Conservation (phyloP, 768 basidiomycete species). For the Coprinellus micaceus region DNA sequence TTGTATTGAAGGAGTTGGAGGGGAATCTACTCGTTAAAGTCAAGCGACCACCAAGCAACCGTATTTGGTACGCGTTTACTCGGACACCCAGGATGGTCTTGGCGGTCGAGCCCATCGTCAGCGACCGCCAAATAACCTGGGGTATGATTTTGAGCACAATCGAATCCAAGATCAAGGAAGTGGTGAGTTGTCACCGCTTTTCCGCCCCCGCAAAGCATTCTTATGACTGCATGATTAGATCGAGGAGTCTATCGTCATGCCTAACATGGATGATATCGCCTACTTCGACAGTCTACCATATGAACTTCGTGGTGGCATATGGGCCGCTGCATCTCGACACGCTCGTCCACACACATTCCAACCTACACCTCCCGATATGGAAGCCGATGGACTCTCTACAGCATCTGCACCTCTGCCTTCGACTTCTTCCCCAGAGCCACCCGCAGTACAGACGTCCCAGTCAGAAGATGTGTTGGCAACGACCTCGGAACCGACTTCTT, state of each 20-base stretch:
- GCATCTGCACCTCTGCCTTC: conserved; percentile 31
- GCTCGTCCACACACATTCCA: conserved; percentile 22
- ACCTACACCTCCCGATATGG: conserved; percentile 11
- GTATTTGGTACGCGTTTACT: conserved; percentile 96
- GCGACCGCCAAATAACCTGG: conserved; percentile 92
- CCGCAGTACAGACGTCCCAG: conserved; percentile 5
- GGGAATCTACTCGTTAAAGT: conserved; percentile 87
- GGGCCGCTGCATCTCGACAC: conserved; percentile 65
- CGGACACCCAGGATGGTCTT: conserved; percentile 83
- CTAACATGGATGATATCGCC: conserved; percentile 97
- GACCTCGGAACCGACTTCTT: conserved; percentile 4
- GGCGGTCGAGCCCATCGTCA: conserved; percentile 90
- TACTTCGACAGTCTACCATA: conserved; percentile 80
- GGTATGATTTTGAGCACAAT: conserved; percentile 87
- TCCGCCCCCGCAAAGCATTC: background rate
- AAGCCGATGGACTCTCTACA: conserved; percentile 29
- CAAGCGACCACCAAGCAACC: conserved; percentile 92
- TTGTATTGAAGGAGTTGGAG: conserved; percentile 83
- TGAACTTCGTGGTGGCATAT: conserved; percentile 82
- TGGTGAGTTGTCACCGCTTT: conserved; percentile 48
- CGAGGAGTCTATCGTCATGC: conserved; percentile 88
- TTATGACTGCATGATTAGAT: conserved; percentile 51
- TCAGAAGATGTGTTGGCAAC: conserved; percentile 8
- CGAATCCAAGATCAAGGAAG: conserved; percentile 83
- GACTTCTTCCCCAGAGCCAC: background rate